Conservation (phyloP, 345 rosid genomes). For the Acer campestre region DNA sequence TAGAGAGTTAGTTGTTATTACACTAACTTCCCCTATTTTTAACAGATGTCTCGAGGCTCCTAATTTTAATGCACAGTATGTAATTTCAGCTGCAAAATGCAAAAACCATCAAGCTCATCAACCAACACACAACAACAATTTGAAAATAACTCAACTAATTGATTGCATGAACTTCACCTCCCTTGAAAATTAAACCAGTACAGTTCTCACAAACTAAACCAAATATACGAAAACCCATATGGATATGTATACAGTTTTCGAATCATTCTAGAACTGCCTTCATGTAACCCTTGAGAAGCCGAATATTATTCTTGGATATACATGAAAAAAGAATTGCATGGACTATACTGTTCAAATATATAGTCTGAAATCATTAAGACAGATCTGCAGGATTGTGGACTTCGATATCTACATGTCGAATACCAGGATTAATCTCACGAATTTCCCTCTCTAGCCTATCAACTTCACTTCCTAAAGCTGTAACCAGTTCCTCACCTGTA, state of each 20-base stretch:
- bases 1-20: no score
- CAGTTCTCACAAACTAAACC: not conserved
- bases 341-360: not conserved
- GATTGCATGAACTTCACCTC: not conserved
- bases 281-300: no score
- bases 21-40: no score
- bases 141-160: not conserved
- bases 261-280: not conserved
- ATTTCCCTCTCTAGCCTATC: constrained; percentile 94
- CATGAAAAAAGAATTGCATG: not conserved
- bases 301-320: not conserved
- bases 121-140: not conserved
- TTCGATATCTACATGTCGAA: constrained; percentile 95
- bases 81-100: not conserved
- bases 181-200: not conserved
- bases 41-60: no score
- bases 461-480: constrained; percentile 98
- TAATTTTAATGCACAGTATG: not conserved
- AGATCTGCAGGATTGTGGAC: constrained; percentile 82
- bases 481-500: constrained; percentile 97
- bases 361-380: constrained; percentile 26
- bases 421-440: constrained; percentile 93
- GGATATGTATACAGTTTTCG: not conserved
- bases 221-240: not conserved
- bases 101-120: not conserved